Conservation (phyloP, 78 protist genomes). For the Emiliania huxleyi region DNA sequence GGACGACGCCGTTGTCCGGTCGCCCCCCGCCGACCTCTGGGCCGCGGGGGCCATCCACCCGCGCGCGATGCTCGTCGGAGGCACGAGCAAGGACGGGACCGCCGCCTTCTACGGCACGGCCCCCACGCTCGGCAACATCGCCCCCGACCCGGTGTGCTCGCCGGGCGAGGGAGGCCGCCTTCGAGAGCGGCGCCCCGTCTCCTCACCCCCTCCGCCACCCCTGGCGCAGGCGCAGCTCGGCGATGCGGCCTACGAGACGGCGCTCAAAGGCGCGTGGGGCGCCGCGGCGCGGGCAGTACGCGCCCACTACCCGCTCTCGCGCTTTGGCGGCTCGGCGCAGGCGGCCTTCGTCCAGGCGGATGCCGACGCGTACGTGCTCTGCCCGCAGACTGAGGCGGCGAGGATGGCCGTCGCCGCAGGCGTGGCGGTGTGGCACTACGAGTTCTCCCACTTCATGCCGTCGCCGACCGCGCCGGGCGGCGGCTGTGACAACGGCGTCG, state of each 20-base stretch:
- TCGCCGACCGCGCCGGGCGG: not conserved
- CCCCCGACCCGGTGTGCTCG: not conserved
- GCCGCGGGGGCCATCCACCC: not conserved
- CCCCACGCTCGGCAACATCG: not conserved
- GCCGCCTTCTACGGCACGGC: not conserved
- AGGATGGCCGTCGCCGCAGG: not conserved
- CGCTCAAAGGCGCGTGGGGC: not conserved
- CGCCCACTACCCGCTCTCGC: not conserved
- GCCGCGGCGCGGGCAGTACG: not conserved
- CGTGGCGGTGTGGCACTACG: not conserved
- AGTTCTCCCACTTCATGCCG: not conserved
- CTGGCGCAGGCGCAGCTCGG: not conserved
- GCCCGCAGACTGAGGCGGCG: not conserved
- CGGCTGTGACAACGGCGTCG: not conserved
- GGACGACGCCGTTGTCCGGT: not conserved
- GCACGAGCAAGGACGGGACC: not conserved
- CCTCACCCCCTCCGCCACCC: too few species aligned
- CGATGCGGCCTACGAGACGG: not conserved
- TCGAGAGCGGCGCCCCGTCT: too few species aligned
- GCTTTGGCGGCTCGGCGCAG: not conserved
- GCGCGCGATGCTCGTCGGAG: not conserved
- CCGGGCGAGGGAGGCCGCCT: too few species aligned
- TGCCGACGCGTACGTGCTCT: not conserved
- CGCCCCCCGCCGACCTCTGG: not conserved
- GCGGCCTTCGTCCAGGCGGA: not conserved